Conservation (phyloP, 345 rosid genomes). For the Eucalyptus coolabah region DNA sequence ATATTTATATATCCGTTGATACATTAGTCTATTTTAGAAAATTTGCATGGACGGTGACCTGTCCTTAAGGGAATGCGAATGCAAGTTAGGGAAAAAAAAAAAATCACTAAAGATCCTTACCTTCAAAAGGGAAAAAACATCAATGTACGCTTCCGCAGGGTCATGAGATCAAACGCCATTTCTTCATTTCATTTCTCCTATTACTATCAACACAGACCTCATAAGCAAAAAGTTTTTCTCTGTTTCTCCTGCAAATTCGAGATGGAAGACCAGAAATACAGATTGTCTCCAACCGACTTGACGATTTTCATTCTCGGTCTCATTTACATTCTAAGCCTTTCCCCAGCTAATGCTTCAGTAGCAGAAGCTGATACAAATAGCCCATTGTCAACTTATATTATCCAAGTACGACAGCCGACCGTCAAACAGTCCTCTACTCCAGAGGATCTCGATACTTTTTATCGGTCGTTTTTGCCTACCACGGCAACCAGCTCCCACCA, state of each 20-base stretch:
- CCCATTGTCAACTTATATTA: slow-evolving; percentile 13
- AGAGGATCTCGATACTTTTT: slow-evolving; percentile 4
- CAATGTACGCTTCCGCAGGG: neutral
- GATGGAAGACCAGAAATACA: neutral
- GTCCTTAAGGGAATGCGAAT: neutral
- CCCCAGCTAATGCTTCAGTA: neutral
- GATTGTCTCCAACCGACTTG: neutral
- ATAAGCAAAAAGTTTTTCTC: neutral
- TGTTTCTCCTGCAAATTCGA: neutral
- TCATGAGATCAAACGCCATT: neutral
- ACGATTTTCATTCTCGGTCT: neutral
- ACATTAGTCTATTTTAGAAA: neutral
- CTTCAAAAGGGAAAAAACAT: neutral
- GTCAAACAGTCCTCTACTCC: neutral
- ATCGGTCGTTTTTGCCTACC: neutral
- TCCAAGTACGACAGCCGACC: slow-evolving; percentile 15
- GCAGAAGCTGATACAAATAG: neutral
- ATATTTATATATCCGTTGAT: neutral
- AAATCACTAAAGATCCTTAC: neutral
- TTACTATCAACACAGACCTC: neutral
- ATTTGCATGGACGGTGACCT: neutral
- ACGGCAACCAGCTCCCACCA: neutral
- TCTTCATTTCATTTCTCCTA: neutral
- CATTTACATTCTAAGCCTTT: neutral
- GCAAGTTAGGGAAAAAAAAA: neutral